A percentile compares a stretch with the other conserved stretches of the same genome.
Evolutionary conservation across 257 asterid genomes (phyloP).

Genomic region (Knoxia roxburghii): DNA sequence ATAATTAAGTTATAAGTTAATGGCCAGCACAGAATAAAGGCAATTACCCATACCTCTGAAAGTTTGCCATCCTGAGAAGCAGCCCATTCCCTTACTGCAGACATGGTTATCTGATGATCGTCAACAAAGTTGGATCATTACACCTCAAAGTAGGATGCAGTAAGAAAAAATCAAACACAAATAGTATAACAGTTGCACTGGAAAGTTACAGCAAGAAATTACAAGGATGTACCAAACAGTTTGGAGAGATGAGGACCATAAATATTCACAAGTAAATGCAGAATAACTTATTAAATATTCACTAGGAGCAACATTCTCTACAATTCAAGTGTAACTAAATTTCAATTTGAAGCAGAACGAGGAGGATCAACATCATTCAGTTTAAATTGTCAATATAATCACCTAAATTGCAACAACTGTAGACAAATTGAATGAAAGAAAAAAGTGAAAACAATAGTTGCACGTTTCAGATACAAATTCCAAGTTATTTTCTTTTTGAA

Average conservation of each 20-base stretch:
- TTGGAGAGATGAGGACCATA: not conserved
- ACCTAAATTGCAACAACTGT: not conserved
- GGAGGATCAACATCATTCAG: not conserved
- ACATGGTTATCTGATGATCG: slow-evolving; percentile 82
- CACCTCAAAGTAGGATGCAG: no score
- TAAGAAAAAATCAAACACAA: not conserved
- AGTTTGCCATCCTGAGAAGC: slow-evolving; percentile 87
- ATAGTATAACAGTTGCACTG: not conserved
- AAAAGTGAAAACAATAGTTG: no score
- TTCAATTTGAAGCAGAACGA: not conserved
- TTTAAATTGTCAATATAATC: not conserved
- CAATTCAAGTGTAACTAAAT: not conserved
- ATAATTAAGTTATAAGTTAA: not conserved
- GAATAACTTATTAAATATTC: not conserved
- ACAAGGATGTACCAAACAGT: not conserved
- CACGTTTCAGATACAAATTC: no score
- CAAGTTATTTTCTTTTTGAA: not conserved
- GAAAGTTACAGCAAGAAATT: not conserved
- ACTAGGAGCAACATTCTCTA: not conserved
- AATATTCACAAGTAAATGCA: not conserved
- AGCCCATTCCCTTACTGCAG: slow-evolving; percentile 99
- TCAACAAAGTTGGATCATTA: not conserved
- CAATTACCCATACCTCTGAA: slow-evolving; percentile 47
- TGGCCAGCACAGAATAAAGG: slow-evolving; percentile 1
- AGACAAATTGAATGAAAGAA: no score